These are phyloP conservation scores for Arthrobotrys pseudoclavata DNA, from an alignment of 2,329 filamentous ascomycete genomes.

Conservation along the genomic window DNA sequence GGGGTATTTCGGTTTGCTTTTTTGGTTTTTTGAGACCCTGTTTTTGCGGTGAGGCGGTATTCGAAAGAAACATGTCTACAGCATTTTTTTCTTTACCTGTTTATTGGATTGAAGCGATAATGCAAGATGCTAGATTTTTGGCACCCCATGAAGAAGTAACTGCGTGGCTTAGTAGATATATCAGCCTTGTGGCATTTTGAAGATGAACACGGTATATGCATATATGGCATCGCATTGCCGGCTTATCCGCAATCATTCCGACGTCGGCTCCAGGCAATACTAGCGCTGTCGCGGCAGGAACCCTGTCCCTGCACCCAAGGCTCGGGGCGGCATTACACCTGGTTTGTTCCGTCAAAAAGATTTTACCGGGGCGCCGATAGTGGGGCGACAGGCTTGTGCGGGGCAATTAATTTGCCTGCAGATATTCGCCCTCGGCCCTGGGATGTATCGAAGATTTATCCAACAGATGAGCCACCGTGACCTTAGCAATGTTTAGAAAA, in stretches of 20 bases:
- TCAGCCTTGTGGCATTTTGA: constrained; percentile 3
- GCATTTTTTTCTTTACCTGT: constrained; percentile 34
- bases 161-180: background rate
- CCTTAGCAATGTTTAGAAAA: background rate
- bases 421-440: constrained; percentile 24
- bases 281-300: constrained; percentile 31
- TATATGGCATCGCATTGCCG: constrained; percentile 3
- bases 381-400: constrained; percentile 42
- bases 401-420: constrained; percentile 43
- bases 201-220: background rate
- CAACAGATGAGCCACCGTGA: constrained; percentile 34
- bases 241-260: constrained; percentile 41
- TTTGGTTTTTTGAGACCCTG: constrained; percentile 3
- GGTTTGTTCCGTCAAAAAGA: constrained; percentile 38
- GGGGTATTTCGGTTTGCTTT: constrained; percentile 15
- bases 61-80: constrained; percentile 38
- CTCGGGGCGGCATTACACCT: constrained; percentile 7
- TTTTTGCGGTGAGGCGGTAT: constrained; percentile 33
- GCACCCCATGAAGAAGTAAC: constrained; percentile 3
- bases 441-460: constrained; percentile 28
- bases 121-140: constrained; percentile 50
- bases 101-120: constrained; percentile 56
- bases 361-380: constrained; percentile 43
- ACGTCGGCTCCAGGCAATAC: constrained; percentile 49
- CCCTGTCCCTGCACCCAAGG: constrained; percentile 40